Percentiles rank a stretch among this genome's conserved stretches.
These are phyloP conservation scores for Cryptosporidium muris DNA, from an alignment of 169 alveolate genomes.

Conservation along the genomic window DNA sequence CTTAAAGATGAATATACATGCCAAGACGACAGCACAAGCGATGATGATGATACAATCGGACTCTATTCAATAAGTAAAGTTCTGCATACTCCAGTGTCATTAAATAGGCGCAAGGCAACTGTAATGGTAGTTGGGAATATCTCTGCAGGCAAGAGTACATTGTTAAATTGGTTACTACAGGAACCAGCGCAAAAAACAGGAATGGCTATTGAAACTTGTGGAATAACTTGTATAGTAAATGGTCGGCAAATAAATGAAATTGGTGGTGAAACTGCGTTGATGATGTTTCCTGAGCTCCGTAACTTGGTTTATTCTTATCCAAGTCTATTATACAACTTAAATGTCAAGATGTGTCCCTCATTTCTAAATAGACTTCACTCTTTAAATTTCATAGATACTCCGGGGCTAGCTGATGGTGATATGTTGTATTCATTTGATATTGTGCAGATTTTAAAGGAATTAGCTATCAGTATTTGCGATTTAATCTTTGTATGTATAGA, in stretches of 20 bases:
- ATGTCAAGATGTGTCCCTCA: constrained; percentile 73
- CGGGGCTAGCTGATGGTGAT: constrained; percentile 83
- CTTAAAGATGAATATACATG: neutral
- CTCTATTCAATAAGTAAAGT: constrained; percentile 24
- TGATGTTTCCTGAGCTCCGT: constrained; percentile 76
- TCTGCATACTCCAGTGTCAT: constrained; percentile 10
- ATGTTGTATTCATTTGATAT: constrained; percentile 78
- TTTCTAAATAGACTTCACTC: constrained; percentile 34
- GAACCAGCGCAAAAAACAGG: constrained; percentile 80
- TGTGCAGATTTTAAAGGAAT: constrained; percentile 74
- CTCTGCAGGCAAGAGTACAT: constrained; percentile 83
- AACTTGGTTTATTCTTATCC: constrained; percentile 73
- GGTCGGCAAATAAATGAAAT: constrained; percentile 77
- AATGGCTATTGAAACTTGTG: constrained; percentile 81
- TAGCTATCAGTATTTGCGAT: constrained; percentile 76
- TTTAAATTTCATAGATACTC: constrained; percentile 82
- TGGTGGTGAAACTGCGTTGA: constrained; percentile 78
- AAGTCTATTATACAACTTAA: constrained; percentile 72
- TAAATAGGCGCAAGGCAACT: constrained; percentile 71
- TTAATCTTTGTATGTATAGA: constrained; percentile 80
- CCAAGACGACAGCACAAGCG: neutral
- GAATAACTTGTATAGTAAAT: constrained; percentile 77
- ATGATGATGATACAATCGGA: constrained; percentile 1
- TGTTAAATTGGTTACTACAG: constrained; percentile 82
- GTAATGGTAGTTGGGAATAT: constrained; percentile 83